These are phyloP conservation scores for Phaeosphaeriaceae sp. DNA, from an alignment of 2,329 filamentous ascomycete genomes.

Conservation along the genomic window DNA sequence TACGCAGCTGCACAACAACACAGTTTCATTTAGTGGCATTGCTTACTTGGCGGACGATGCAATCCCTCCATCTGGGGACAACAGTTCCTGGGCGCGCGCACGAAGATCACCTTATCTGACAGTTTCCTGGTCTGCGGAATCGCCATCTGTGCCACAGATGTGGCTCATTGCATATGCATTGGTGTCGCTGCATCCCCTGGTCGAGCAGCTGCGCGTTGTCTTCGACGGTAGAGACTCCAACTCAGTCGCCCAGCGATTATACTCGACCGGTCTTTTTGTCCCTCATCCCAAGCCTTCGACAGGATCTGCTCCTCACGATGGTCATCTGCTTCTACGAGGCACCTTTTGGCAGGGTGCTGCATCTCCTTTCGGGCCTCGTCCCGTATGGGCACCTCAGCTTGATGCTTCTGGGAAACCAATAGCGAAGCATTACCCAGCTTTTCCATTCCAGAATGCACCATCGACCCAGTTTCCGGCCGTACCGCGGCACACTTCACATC, in stretches of 20 bases:
- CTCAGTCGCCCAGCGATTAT: conserved; percentile 50
- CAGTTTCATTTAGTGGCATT: conserved; percentile 39
- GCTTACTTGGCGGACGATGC: conserved; percentile 30
- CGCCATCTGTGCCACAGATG: conserved; percentile 54
- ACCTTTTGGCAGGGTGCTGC: conserved; percentile 56
- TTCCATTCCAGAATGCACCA: conserved; percentile 54
- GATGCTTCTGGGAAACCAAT: conserved; percentile 48
- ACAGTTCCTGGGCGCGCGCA: conserved; percentile 54
- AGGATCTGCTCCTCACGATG: conserved; percentile 43
- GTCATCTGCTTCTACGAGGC: conserved; percentile 59
- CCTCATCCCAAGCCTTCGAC: conserved; percentile 49
- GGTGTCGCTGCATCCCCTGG: conserved; percentile 52
- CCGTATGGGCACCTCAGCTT: conserved; percentile 48
- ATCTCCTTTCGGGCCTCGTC: conserved; percentile 51
- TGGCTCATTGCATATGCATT: conserved; percentile 58
- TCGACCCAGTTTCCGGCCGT: conserved; percentile 57
- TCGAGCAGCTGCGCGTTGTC: conserved; percentile 54
- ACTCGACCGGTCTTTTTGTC: conserved; percentile 52
- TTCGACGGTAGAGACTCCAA: conserved; percentile 48
- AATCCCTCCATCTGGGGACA: conserved; percentile 38
- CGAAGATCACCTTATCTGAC: conserved; percentile 52
- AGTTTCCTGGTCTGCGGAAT: conserved; percentile 50
- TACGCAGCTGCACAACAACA: conserved; percentile 34
- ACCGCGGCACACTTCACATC: conserved; percentile 69
- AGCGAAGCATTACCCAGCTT: conserved; percentile 48